These are phyloP conservation scores for Eugenia klotzschiana DNA, from an alignment of 441 rosid genomes.

Conservation along the genomic window DNA sequence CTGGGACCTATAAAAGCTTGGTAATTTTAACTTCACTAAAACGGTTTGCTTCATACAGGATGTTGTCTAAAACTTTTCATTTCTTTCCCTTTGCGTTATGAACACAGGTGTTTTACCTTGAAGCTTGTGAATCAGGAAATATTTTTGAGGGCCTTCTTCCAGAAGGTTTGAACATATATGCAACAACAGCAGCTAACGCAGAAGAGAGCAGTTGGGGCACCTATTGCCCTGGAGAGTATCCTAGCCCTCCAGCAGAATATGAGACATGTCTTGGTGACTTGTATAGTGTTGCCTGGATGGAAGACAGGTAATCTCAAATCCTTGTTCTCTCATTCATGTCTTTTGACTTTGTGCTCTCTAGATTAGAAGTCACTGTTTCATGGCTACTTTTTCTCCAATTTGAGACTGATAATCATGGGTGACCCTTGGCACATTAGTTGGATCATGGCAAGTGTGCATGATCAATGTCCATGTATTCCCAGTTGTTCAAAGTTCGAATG, in stretches of 20 bases:
- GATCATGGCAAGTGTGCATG: background rate
- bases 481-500: background rate
- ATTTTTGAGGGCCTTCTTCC: conserved; percentile 53
- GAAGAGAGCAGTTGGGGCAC: conserved; percentile 34
- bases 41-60: background rate
- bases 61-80: background rate
- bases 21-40: conserved; percentile 12
- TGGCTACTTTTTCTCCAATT: background rate
- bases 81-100: background rate
- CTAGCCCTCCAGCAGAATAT: conserved; percentile 19
- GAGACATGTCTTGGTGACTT: conserved; percentile 44
- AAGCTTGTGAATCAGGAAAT: conserved; percentile 70
- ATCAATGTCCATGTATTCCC: background rate
- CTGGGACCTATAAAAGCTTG: conserved; percentile 71
- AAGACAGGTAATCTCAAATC: conserved; percentile 35
- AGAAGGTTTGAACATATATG: conserved; percentile 26
- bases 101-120: conserved; percentile 46
- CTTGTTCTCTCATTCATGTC: background rate
- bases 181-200: conserved; percentile 40
- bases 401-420: background rate
- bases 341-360: background rate
- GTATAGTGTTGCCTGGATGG: conserved; percentile 67
- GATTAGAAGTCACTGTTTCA: background rate
- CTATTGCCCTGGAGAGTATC: conserved; percentile 27
- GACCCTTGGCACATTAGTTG: background rate